Conservation (phyloP, 192 early-diverging fungal species). For the Thamnidium elegans region DNA sequence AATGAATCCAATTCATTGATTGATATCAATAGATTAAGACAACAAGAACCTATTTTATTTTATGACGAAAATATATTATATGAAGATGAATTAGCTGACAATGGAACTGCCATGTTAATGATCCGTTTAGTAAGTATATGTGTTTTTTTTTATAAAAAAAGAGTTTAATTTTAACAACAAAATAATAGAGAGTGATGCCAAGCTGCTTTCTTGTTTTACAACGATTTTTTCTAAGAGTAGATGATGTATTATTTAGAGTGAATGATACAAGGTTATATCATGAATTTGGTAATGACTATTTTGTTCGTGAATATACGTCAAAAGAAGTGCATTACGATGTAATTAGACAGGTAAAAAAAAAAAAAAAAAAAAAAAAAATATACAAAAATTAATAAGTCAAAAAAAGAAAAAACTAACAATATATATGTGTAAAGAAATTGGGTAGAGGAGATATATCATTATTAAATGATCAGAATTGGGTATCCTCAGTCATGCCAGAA, state of each 20-base stretch:
- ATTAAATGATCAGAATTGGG: constrained; percentile 58
- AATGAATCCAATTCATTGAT: constrained; percentile 47
- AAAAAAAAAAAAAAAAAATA: no score
- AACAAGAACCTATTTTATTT: constrained; percentile 85
- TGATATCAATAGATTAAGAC: constrained; percentile 72
- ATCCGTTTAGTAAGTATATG: constrained; percentile 65
- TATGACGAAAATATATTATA: constrained; percentile 93
- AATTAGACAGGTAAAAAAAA: constrained; percentile 49
- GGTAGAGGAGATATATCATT: constrained; percentile 52
- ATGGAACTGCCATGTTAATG: constrained; percentile 79
- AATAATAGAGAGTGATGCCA: constrained; percentile 84
- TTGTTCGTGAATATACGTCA: constrained; percentile 71
- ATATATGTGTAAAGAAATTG: constrained; percentile 36
- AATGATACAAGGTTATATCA: constrained; percentile 90
- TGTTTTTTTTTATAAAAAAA: not conserved
- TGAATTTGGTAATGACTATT: constrained; percentile 63
- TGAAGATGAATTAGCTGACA: constrained; percentile 97
- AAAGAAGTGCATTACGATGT: constrained; percentile 64
- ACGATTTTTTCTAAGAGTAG: constrained; percentile 90
- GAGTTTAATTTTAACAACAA: constrained; percentile 9
- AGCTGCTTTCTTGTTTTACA: constrained; percentile 83
- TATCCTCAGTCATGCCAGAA: constrained; percentile 44
- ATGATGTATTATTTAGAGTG: constrained; percentile 89
- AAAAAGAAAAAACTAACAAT: not conserved
- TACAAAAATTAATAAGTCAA: not conserved